Percentiles rank a stretch among this genome's conserved stretches.
These are phyloP conservation scores for Scenedesmus sp. DNA, from an alignment of 163 green algal species.

Conservation along the genomic window DNA sequence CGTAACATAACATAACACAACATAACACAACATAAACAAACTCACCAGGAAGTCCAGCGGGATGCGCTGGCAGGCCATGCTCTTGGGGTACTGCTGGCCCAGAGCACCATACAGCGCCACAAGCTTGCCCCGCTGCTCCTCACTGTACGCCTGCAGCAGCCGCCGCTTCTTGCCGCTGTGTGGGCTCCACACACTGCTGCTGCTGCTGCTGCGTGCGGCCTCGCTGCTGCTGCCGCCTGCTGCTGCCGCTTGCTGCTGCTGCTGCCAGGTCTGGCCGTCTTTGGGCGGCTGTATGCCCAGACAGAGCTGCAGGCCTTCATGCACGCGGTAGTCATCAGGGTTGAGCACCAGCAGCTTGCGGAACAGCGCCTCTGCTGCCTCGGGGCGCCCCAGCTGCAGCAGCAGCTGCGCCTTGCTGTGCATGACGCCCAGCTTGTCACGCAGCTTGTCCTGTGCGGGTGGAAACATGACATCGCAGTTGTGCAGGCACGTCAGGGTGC, in stretches of 20 bases:
- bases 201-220: constrained; percentile 19
- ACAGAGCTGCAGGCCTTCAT: constrained; percentile 77
- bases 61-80: constrained; percentile 78
- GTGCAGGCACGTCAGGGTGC: too few relatives aligned
- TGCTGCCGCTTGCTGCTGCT: constrained; percentile 33
- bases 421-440: constrained; percentile 81
- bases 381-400: constrained; percentile 60
- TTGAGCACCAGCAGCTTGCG: constrained; percentile 83
- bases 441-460: constrained; percentile 71
- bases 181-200: constrained; percentile 21
- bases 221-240: constrained; percentile 9
- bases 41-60: constrained; percentile 92
- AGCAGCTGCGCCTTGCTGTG: constrained; percentile 80
- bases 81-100: constrained; percentile 71
- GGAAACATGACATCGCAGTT: background rate
- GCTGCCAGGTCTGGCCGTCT: constrained; percentile 38
- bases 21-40: too few relatives aligned
- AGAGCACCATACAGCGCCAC: constrained; percentile 85
- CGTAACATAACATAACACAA: too few relatives aligned
- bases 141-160: constrained; percentile 43
- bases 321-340: constrained; percentile 93
- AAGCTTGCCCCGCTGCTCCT: constrained; percentile 71
- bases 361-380: constrained; percentile 82
- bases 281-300: constrained; percentile 14
- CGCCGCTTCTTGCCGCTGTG: constrained; percentile 46